These are phyloP conservation scores for Cladophialophora immunda DNA, from an alignment of 2,329 filamentous ascomycete genomes.

Conservation along the genomic window DNA sequence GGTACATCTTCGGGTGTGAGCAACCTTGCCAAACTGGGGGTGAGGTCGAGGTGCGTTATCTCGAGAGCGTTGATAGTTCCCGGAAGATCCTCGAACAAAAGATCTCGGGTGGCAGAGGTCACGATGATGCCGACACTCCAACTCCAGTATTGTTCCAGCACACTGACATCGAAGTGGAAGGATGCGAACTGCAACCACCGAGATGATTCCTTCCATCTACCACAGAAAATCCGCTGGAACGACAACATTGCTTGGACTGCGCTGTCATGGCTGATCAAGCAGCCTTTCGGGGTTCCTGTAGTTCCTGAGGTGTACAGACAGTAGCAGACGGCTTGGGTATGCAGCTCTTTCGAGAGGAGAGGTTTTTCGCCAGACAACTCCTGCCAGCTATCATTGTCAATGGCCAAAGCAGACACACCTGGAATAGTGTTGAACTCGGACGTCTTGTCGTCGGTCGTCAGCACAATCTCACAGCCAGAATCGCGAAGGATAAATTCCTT, in stretches of 20 bases:
- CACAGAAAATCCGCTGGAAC: slow-evolving; percentile 79
- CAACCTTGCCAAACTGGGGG: slow-evolving; percentile 83
- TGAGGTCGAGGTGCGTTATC: slow-evolving; percentile 92
- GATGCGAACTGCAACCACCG: slow-evolving; percentile 93
- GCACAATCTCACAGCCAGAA: slow-evolving; percentile 69
- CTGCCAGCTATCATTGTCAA: slow-evolving; percentile 54
- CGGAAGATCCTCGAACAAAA: slow-evolving; percentile 84
- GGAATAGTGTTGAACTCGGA: slow-evolving; percentile 48
- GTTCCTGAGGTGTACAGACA: slow-evolving; percentile 89
- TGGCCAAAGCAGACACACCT: slow-evolving; percentile 54
- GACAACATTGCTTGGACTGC: slow-evolving; percentile 88
- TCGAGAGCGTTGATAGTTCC: slow-evolving; percentile 73
- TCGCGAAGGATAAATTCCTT: slow-evolving; percentile 81
- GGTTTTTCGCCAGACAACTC: slow-evolving; percentile 49
- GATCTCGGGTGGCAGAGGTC: slow-evolving; percentile 80
- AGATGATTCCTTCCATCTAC: slow-evolving; percentile 76
- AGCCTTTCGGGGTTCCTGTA: slow-evolving; percentile 86
- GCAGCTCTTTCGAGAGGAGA: slow-evolving; percentile 46
- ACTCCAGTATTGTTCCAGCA: slow-evolving; percentile 94
- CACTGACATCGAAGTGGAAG: slow-evolving; percentile 92
- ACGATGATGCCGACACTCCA: slow-evolving; percentile 91
- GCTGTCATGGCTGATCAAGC: slow-evolving; percentile 87
- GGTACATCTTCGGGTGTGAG: slow-evolving; percentile 83
- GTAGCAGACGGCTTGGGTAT: slow-evolving; percentile 72
- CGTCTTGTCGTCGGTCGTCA: slow-evolving; percentile 63